Evolutionary conservation across 129 eudicot species (phyloP).

Genomic region (Kitagawia praeruptora): DNA sequence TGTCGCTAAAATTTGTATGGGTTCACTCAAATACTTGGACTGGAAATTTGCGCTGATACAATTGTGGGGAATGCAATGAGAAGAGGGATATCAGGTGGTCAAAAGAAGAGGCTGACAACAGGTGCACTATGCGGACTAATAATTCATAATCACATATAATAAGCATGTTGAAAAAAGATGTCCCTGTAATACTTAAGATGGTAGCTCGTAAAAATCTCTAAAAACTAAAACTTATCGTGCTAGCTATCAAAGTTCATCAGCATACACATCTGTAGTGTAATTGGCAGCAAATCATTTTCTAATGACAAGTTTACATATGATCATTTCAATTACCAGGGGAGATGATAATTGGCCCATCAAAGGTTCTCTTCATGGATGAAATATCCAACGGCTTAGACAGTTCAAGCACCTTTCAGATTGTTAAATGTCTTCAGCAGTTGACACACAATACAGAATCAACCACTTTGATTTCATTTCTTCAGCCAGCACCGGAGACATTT

Average conservation of each 20-base stretch:
- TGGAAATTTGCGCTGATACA: slow-evolving; percentile 12
- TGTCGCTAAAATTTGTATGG: neutral
- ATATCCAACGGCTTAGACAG: slow-evolving; percentile 22
- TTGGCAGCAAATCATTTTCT: neutral
- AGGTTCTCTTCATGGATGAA: slow-evolving; percentile 17
- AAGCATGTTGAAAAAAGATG: neutral
- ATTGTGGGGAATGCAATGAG: slow-evolving; percentile 19
- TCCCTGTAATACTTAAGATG: neutral
- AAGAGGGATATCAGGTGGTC: slow-evolving; percentile 22
- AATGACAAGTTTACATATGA: neutral
- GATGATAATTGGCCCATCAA: slow-evolving; percentile 15
- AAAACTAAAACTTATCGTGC: neutral
- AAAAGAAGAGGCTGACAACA: slow-evolving; percentile 22
- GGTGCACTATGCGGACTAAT: neutral
- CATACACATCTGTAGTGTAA: neutral
- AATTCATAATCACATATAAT: neutral
- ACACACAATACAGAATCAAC: slow-evolving; percentile 17
- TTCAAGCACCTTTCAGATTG: slow-evolving; percentile 20
- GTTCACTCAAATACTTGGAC: slow-evolving; percentile 13
- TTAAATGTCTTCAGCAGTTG: slow-evolving; percentile 19
- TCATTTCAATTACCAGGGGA: slow-evolving; percentile 4
- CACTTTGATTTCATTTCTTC: slow-evolving; percentile 13
- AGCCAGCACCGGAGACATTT: slow-evolving; percentile 19
- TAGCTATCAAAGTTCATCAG: neutral
- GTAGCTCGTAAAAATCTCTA: neutral